Conservation (phyloP, 176 grass and related monocot species). For the Triticum monococcum region DNA sequence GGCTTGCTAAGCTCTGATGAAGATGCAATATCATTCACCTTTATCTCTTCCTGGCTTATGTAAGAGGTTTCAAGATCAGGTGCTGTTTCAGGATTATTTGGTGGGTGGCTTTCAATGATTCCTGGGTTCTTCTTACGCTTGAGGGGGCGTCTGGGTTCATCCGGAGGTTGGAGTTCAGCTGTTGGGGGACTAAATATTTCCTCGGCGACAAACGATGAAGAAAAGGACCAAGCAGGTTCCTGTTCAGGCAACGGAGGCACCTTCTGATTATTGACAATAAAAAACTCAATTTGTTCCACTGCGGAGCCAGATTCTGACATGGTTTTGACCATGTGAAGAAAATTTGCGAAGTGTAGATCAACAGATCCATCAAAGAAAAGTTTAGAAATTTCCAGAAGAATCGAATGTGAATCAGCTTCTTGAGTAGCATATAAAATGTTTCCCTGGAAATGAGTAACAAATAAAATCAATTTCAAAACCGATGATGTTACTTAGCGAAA, state of each 20-base stretch:
- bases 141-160: neutral
- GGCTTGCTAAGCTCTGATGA: neutral
- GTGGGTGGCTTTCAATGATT: conserved; percentile 45
- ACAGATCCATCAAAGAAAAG: conserved; percentile 83
- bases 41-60: conserved; percentile 28
- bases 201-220: conserved; percentile 38
- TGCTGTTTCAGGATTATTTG: conserved; percentile 53
- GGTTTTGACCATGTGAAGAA: conserved; percentile 91
- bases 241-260: conserved; percentile 57
- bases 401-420: conserved; percentile 63
- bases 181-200: neutral
- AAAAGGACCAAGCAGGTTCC: conserved; percentile 72
- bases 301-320: conserved; percentile 71
- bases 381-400: conserved; percentile 84
- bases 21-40: conserved; percentile 11
- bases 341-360: conserved; percentile 84
- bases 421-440: conserved; percentile 60
- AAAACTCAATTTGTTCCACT: conserved; percentile 66
- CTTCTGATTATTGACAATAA: conserved; percentile 79
- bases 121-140: conserved; percentile 7
- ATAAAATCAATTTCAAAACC: conserved; percentile 13
- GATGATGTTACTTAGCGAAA: neutral
- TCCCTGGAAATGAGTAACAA: conserved; percentile 60
- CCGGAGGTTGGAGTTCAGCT: neutral
- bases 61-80: conserved; percentile 39